phyloP scores from a whole-genome alignment of 176 grass and related monocot species.

The Metroxylon sagu region DNA sequence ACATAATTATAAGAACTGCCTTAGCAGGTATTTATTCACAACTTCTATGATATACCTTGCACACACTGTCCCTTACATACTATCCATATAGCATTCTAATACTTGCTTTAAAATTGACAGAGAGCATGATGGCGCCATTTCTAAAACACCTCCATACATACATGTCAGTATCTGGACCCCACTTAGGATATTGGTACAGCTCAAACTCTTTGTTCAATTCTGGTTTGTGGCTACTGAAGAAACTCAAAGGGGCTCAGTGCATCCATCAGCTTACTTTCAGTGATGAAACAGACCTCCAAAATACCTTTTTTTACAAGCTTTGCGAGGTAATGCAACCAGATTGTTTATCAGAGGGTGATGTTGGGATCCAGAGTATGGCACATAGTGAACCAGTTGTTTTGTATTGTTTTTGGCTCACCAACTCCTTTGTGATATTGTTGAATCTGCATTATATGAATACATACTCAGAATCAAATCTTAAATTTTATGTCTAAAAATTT shows the following conservation, averaged over 20 bases:
- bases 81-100: background rate
- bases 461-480: too few species aligned
- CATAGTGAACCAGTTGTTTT: background rate
- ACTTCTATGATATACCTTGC: background rate
- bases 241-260: slow-evolving; percentile 70
- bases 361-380: background rate
- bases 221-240: slow-evolving; percentile 84
- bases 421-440: too few species aligned
- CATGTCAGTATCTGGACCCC: slow-evolving; percentile 88
- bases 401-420: too few species aligned
- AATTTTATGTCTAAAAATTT: too few species aligned
- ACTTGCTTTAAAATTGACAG: slow-evolving; percentile 34
- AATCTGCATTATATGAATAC: too few species aligned
- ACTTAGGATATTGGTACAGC: slow-evolving; percentile 88
- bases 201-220: slow-evolving; percentile 93
- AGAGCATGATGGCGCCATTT: slow-evolving; percentile 48
- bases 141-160: slow-evolving; percentile 77
- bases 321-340: slow-evolving; percentile 47
- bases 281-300: slow-evolving; percentile 63
- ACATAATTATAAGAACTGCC: slow-evolving; percentile 84
- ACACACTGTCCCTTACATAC: too few species aligned
- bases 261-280: slow-evolving; percentile 94
- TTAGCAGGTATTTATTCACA: slow-evolving; percentile 45
- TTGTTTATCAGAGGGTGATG: background rate
- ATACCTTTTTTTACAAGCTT: slow-evolving; percentile 76